Percentiles rank a stretch among this genome's conserved stretches.
Conservation (phyloP, 371 early-diverging fungal genomes). For the Cokeromyces recurvatus region DNA sequence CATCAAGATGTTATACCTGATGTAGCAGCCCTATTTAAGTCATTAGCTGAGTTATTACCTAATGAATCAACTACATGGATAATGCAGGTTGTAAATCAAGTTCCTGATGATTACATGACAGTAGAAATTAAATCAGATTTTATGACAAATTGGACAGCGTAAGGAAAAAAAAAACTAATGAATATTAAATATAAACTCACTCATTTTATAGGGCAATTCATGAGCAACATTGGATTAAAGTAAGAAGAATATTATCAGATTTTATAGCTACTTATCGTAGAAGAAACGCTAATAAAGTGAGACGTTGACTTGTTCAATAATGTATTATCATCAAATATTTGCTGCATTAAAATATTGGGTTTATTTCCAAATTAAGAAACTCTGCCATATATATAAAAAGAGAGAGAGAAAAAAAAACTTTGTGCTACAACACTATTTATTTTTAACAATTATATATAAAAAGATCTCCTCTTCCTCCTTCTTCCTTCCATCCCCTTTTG, state of each 20-base stretch:
- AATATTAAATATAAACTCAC: not conserved
- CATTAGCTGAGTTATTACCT: conserved; percentile 39
- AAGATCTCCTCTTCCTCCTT: too few relatives aligned
- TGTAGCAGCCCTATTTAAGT: conserved; percentile 39
- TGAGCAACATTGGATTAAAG: conserved; percentile 33
- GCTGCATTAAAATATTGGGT: not conserved
- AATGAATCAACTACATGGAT: conserved; percentile 33
- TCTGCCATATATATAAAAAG: too few relatives aligned
- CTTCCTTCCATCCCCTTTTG: not conserved
- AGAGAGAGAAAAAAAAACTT: too few relatives aligned
- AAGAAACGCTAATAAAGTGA: conserved; percentile 19
- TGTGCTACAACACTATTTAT: too few relatives aligned
- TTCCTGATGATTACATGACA: conserved; percentile 47
- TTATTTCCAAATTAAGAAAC: too few relatives aligned
- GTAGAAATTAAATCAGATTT: conserved; percentile 43
- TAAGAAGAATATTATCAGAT: conserved; percentile 42
- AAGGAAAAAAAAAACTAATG: conserved; percentile 12
- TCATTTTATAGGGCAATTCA: conserved; percentile 26
- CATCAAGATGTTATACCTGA: conserved; percentile 45
- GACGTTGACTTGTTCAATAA: too few relatives aligned
- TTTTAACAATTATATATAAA: too few relatives aligned
- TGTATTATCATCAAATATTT: too few relatives aligned
- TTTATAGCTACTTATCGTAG: conserved; percentile 46
- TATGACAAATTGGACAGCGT: conserved; percentile 40
- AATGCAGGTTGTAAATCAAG: conserved; percentile 31